Conservation (phyloP, 2,329 filamentous ascomycete species). For the Rutstroemia sp. region DNA sequence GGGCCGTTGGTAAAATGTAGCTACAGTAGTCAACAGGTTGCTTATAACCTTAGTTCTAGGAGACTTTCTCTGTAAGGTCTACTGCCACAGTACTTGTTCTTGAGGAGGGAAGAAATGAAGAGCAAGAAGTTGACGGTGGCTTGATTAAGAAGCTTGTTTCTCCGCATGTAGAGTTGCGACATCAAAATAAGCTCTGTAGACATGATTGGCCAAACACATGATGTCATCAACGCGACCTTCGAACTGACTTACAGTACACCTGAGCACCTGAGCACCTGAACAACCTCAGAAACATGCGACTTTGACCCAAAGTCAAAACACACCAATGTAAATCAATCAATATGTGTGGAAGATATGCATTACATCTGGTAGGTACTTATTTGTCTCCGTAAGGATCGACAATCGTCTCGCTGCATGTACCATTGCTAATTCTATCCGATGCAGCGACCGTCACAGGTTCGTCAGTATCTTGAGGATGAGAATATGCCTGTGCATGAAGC, state of each 20-base stretch:
- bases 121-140: too few species aligned
- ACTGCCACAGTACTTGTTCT: too few species aligned
- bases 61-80: too few species aligned
- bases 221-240: background rate
- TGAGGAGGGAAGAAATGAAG: too few species aligned
- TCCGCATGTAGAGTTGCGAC: background rate
- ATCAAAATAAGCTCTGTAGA: background rate
- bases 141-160: too few species aligned
- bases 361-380: slow-evolving; percentile 22
- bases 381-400: background rate
- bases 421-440: slow-evolving; percentile 2
- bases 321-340: slow-evolving; percentile 6
- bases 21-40: too few species aligned
- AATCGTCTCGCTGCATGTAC: background rate
- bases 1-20: too few species aligned
- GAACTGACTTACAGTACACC: background rate
- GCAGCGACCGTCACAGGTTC: slow-evolving; percentile 70
- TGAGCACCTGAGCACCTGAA: background rate
- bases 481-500: slow-evolving; percentile 66
- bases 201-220: background rate
- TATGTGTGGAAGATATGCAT: slow-evolving; percentile 30
- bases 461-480: slow-evolving; percentile 63
- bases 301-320: background rate
- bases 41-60: too few species aligned
- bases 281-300: background rate